Conservation (phyloP, 106 monocot species). For the Apostasia shenzhenica region DNA sequence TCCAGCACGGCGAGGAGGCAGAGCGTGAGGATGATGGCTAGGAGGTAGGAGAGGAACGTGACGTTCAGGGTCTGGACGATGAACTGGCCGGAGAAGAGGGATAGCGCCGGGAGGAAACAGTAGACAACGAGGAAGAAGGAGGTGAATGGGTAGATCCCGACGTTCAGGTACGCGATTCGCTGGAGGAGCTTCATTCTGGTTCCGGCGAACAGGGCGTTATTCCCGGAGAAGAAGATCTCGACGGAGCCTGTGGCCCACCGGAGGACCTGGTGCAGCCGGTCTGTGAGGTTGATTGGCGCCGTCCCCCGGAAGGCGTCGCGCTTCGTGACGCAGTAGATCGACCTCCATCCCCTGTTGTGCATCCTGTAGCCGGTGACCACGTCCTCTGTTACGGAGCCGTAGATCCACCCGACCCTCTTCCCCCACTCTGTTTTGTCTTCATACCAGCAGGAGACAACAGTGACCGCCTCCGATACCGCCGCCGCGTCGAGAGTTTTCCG, state of each 20-base stretch:
- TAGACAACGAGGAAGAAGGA: slow-evolving; percentile 90
- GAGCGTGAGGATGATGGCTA: slow-evolving; percentile 63
- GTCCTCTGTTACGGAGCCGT: slow-evolving; percentile 81
- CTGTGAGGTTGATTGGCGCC: too few species aligned
- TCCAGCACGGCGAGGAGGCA: slow-evolving; percentile 71
- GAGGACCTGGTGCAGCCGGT: slow-evolving; percentile 26
- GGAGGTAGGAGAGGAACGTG: slow-evolving; percentile 73
- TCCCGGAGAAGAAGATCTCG: slow-evolving; percentile 93
- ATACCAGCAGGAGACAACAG: slow-evolving; percentile 93
- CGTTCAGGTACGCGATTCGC: slow-evolving; percentile 24
- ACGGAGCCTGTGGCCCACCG: slow-evolving; percentile 92
- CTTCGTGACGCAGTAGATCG: slow-evolving; percentile 70
- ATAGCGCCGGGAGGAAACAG: slow-evolving; percentile 94
- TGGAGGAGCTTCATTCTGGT: slow-evolving; percentile 82
- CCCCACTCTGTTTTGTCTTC: slow-evolving; percentile 98
- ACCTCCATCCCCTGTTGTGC: slow-evolving; percentile 92
- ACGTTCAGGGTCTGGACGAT: slow-evolving; percentile 78
- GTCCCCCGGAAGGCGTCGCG: slow-evolving; percentile 66
- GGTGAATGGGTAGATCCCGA: slow-evolving; percentile 73
- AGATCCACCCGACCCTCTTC: slow-evolving; percentile 82
- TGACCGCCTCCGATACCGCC: slow-evolving; percentile 83
- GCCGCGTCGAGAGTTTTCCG: slow-evolving; percentile 65
- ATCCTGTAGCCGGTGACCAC: slow-evolving; percentile 81
- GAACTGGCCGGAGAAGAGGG: slow-evolving; percentile 91
- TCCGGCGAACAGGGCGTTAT: slow-evolving; percentile 79